Evolutionary conservation across 768 basidiomycete species (phyloP).

Genomic region (Sporobolomyces pararoseus): DNA sequence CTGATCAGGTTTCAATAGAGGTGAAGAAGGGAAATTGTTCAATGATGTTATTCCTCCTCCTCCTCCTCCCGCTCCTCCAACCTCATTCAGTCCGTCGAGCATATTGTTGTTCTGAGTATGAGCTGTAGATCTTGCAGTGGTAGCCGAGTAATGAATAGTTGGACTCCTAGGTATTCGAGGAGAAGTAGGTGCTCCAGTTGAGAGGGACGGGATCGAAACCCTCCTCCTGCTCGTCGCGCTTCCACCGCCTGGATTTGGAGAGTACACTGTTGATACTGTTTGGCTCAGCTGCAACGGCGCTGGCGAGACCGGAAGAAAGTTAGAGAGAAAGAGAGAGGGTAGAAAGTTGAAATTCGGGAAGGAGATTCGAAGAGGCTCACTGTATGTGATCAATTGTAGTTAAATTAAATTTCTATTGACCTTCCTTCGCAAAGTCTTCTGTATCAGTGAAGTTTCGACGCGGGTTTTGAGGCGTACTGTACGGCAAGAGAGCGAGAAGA

Average conservation of each 20-base stretch:
- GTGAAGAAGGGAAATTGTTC: conserved; percentile 1
- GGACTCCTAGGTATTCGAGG: not conserved
- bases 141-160: not conserved
- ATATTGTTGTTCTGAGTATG: no score
- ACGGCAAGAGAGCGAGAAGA: no score
- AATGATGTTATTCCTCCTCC: not conserved
- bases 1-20: no score
- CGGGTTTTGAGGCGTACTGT: no score
- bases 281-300: conserved; percentile 17
- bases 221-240: not conserved
- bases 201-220: conserved; percentile 3
- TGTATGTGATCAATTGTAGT: no score
- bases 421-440: no score
- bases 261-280: no score
- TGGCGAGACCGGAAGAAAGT: not conserved
- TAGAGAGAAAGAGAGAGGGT: not conserved
- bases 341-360: no score
- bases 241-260: not conserved
- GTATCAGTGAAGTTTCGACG: no score
- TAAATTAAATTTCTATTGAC: no score
- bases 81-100: not conserved
- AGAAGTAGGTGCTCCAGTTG: not conserved
- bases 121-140: not conserved
- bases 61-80: no score
- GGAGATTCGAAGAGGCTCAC: no score